A percentile compares a stretch with the other conserved stretches of the same genome.
Conservation (phyloP, 345 rosid species). For the thale cress (Arabidopsis thaliana) region DNA sequence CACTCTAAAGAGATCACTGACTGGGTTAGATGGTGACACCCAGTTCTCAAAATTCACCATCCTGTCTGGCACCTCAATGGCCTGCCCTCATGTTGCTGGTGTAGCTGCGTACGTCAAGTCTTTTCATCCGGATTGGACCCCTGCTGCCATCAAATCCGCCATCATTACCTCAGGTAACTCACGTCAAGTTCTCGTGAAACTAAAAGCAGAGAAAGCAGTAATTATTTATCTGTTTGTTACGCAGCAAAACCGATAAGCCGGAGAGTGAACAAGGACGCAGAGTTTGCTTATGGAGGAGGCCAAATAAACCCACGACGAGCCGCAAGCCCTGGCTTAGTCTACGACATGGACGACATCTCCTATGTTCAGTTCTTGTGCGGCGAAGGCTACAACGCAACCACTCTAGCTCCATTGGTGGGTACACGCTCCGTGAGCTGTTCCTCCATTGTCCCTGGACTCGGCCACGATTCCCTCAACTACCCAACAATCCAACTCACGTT, state of each 20-base stretch:
- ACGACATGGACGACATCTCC: conserved; percentile 70
- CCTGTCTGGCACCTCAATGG: conserved; percentile 95
- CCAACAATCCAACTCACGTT: conserved; percentile 75
- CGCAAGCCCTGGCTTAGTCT: conserved; percentile 69
- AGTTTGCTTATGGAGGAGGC: conserved; percentile 85
- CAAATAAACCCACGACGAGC: conserved; percentile 75
- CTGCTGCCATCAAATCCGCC: conserved; percentile 89
- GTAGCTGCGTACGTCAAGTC: conserved; percentile 89
- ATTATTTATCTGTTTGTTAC: conserved; percentile 6
- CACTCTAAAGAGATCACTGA: conserved; percentile 75
- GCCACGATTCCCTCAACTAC: conserved; percentile 81
- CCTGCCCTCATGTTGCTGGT: conserved; percentile 90
- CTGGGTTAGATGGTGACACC: conserved; percentile 83
- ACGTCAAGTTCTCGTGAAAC: not conserved
- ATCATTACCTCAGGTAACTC: conserved; percentile 80
- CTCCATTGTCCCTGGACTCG: conserved; percentile 66
- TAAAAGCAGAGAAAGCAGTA: not conserved
- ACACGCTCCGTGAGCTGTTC: conserved; percentile 65
- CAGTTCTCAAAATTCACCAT: conserved; percentile 71
- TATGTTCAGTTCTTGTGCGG: conserved; percentile 83
- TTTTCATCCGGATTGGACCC: conserved; percentile 80
- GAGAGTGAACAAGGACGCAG: conserved; percentile 61
- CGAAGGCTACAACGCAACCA: conserved; percentile 72
- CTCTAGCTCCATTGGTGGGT: conserved; percentile 58
- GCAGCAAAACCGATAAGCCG: conserved; percentile 74